Base-by-base conservation (phyloP, 169 alveolate species). In the Plasmodium gallinaceum region DNA sequence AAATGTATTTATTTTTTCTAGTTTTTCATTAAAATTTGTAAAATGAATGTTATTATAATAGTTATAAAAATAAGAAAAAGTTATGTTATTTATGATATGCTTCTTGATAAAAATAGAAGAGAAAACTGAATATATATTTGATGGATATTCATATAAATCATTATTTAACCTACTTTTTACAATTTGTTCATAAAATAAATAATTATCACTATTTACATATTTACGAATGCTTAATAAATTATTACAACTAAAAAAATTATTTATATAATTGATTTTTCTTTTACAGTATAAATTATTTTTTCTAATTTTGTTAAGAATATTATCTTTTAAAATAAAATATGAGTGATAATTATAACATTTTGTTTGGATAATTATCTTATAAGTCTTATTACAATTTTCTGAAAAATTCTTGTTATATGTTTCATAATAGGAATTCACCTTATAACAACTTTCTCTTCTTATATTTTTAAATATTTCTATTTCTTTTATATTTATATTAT, bases 31-130 rank as follows among this genome's bases (percentile, higher is more conserved):
- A 0, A n/a, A 16, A 20, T 22, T 26, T 61, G 24, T 43, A 22
- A 66, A 80, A 39, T 80, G 14, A 3, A 80, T 37, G n/a, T 48
- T 70, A 58, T 80, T 65, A 18, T 42, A 57, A 48, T 80, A 80
- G 80, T 70, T 66, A 72, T 80, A 80, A 37, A 80, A n/a, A 61
- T 66, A 80, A 32, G 83, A 20, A 70, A 80, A 80, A 12, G 73
- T 26, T 66, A 80, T 60, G 16, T 71, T 22, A 32, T 52, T 65
- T 57, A 80, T 43, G 45, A 80, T 16, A 58, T 80, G 90, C 26
- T 60, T 80, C 20, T 60, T 80, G 7, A 66, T 60, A 45, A 37
- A 61, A 58, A 66, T 80, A 32, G 72, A 26, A 6, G 69, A 24
- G 52, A 43, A 51, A 0, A 60, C 24, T 20, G 90, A 80, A 45